Conservation (phyloP, 179 eudicot genomes). For the Camellia oleifera region DNA sequence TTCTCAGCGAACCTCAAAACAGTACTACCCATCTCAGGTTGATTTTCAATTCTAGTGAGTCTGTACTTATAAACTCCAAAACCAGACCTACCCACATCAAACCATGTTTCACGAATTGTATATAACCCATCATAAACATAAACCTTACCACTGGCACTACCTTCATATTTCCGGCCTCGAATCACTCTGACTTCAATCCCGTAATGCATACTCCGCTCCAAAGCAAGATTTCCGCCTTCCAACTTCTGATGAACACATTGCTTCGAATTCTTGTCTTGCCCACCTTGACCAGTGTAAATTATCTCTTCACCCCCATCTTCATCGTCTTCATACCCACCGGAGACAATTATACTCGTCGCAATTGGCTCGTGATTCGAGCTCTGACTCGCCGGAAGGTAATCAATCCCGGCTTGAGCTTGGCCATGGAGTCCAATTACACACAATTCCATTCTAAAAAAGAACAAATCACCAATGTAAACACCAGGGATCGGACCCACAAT, state of each 20-base stretch:
- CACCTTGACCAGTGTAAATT: constrained; percentile 69
- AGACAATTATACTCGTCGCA: constrained; percentile 68
- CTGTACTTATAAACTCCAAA: constrained; percentile 88
- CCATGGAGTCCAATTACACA: constrained; percentile 76
- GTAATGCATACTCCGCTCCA: constrained; percentile 71
- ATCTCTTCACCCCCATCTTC: constrained; percentile 62
- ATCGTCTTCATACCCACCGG: constrained; percentile 79
- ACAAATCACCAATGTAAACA: constrained; percentile 61
- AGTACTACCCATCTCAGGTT: constrained; percentile 83
- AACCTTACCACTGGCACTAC: constrained; percentile 63
- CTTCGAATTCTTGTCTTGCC: constrained; percentile 43
- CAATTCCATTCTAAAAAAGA: constrained; percentile 66
- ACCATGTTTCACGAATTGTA: constrained; percentile 64
- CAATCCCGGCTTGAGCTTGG: constrained; percentile 68
- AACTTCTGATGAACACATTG: constrained; percentile 60
- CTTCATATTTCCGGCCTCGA: constrained; percentile 52
- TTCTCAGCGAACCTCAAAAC: constrained; percentile 52
- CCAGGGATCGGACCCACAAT: constrained; percentile 74
- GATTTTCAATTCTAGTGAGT: constrained; percentile 70
- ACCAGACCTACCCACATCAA: constrained; percentile 90
- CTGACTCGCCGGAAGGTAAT: constrained; percentile 52
- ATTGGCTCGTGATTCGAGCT: constrained; percentile 71
- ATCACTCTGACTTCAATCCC: constrained; percentile 73
- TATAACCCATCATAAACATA: constrained; percentile 98
- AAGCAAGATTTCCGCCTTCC: constrained; percentile 63